phyloP scores from a whole-genome alignment of 1,284 basidiomycete genomes.

The Pyrrhoderma lamaoense region DNA sequence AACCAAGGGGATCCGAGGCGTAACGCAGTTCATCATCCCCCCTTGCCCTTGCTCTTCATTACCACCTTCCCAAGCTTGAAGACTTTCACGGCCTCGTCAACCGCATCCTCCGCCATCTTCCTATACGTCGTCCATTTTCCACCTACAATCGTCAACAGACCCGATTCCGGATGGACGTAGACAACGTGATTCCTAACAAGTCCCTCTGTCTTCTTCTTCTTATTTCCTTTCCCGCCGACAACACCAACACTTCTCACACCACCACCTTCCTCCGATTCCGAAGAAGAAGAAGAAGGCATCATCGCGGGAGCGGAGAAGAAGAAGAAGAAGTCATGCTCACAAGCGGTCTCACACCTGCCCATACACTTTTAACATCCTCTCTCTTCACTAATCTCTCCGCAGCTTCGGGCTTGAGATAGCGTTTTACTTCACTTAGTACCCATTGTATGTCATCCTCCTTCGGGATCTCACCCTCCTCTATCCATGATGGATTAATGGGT shows the following conservation, averaged over 20 bases:
- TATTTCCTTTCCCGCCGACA: constrained; percentile 54
- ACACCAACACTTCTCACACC: too few species aligned
- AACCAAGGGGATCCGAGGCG: constrained; percentile 75
- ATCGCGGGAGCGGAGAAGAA: too few species aligned
- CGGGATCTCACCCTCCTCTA: constrained; percentile 77
- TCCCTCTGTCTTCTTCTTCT: constrained; percentile 72
- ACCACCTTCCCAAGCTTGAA: constrained; percentile 45
- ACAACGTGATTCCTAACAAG: constrained; percentile 95
- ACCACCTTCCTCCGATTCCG: too few species aligned
- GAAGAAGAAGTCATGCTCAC: constrained; percentile 40
- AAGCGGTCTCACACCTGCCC: constrained; percentile 88
- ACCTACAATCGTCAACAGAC: constrained; percentile 90
- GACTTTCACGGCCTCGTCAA: constrained; percentile 80
- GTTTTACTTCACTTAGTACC: constrained; percentile 89
- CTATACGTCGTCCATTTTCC: constrained; percentile 99
- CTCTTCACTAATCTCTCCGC: constrained; percentile 62
- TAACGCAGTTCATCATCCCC: constrained; percentile 35
- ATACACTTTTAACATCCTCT: constrained; percentile 95
- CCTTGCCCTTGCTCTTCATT: constrained; percentile 33
- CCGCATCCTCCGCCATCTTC: constrained; percentile 94
- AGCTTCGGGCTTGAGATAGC: constrained; percentile 89
- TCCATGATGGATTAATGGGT: constrained; percentile 56
- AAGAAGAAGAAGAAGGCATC: too few species aligned
- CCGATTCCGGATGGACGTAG: constrained; percentile 64
- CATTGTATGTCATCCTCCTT: constrained; percentile 94